A percentile compares a stretch with the other conserved stretches of the same genome.
Evolutionary conservation across 1,284 basidiomycete genomes (phyloP).

Genomic region (Amylostereum chailletii): DNA sequence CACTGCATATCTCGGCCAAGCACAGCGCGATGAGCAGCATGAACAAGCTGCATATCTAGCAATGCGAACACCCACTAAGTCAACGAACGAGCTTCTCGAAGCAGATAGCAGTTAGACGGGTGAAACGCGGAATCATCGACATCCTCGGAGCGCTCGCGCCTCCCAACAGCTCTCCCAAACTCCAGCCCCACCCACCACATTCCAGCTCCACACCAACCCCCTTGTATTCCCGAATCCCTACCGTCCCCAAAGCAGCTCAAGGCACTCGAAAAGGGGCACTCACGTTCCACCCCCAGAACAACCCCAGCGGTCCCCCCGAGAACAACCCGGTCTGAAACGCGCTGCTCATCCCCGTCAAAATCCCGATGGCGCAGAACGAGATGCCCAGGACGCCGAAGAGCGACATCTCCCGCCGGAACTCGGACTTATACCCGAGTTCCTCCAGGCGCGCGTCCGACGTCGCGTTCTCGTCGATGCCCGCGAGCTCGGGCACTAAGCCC

Average conservation of each 20-base stretch:
- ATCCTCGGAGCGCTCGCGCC: not conserved
- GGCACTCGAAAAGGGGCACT: constrained; percentile 12
- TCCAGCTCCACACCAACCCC: not conserved
- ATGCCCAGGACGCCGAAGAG: constrained; percentile 53
- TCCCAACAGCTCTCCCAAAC: not conserved
- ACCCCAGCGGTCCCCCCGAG: constrained; percentile 47
- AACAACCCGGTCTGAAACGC: constrained; percentile 52
- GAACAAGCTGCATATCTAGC: constrained; percentile 48
- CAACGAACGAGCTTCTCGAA: not conserved
- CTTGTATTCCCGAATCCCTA: too few species aligned
- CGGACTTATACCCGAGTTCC: constrained; percentile 45
- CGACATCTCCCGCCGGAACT: constrained; percentile 51
- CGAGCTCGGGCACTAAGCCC: not conserved
- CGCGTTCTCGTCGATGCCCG: not conserved
- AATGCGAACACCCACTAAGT: not conserved
- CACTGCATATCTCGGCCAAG: constrained; percentile 51
- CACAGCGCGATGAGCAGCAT: constrained; percentile 52
- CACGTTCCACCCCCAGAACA: constrained; percentile 64
- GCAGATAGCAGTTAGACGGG: not conserved
- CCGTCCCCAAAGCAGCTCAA: too few species aligned
- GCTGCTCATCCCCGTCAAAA: constrained; percentile 52
- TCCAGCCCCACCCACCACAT: not conserved
- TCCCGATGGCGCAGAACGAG: constrained; percentile 53
- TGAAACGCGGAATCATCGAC: not conserved
- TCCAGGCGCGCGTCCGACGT: constrained; percentile 38